Evolutionary conservation across 225 moss, liverwort and hornwort genomes (phyloP).

Genomic region (Straminergon stramineum): DNA sequence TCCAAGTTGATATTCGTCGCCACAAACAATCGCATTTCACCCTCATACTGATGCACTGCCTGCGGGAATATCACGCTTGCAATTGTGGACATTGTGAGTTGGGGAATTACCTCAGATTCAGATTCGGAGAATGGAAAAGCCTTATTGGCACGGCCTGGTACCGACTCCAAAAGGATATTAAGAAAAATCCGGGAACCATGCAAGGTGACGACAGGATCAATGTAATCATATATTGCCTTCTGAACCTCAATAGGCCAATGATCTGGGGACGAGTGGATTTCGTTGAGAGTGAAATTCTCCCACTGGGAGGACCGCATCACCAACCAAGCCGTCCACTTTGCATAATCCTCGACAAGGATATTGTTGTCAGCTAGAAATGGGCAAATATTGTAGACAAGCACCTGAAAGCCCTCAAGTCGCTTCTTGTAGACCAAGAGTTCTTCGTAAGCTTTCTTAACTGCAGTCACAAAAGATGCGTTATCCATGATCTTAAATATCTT

Average conservation of each 20-base stretch:
- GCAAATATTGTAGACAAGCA: slow-evolving; percentile 8
- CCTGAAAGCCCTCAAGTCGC: slow-evolving; percentile 20
- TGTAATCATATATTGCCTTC: neutral
- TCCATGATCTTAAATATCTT: slow-evolving; percentile 26
- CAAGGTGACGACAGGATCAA: slow-evolving; percentile 20
- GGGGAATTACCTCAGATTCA: neutral
- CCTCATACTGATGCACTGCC: slow-evolving; percentile 19
- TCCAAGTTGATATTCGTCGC: slow-evolving; percentile 3
- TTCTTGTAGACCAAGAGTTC: slow-evolving; percentile 11
- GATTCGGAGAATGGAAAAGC: neutral
- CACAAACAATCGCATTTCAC: slow-evolving; percentile 12
- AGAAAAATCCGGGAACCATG: slow-evolving; percentile 18
- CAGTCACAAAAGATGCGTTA: slow-evolving; percentile 10
- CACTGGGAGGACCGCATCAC: slow-evolving; percentile 20
- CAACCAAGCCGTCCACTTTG: slow-evolving; percentile 21
- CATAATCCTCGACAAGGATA: neutral
- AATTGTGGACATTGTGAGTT: neutral
- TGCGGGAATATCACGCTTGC: slow-evolving; percentile 10
- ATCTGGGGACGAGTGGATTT: slow-evolving; percentile 13
- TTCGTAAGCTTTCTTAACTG: slow-evolving; percentile 10
- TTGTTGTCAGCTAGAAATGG: slow-evolving; percentile 5
- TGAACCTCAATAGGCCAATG: slow-evolving; percentile 36
- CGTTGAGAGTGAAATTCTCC: slow-evolving; percentile 23
- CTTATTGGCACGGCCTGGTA: neutral
- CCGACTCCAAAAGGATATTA: slow-evolving; percentile 26